Evolutionary conservation across 495 filamentous ascomycete species (phyloP).

Genomic region (Aspergillus campestris): DNA sequence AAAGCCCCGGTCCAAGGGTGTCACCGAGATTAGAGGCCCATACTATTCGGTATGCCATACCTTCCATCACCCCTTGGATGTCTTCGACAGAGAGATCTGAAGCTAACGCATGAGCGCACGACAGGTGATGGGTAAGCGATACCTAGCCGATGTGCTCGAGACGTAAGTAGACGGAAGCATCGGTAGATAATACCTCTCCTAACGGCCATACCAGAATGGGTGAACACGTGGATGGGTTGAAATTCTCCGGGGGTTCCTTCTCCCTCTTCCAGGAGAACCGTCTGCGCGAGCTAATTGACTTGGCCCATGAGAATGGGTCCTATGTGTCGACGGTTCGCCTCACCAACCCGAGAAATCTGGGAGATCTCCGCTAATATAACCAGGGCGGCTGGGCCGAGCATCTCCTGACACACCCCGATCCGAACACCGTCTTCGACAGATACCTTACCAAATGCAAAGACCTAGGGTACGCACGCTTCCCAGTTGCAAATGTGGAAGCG

Average conservation of each 20-base stretch:
- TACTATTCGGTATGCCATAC: conserved; percentile 48
- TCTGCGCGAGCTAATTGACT: conserved; percentile 43
- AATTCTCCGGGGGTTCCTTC: conserved; percentile 53
- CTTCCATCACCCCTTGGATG: no score
- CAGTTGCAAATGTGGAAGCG: neutral
- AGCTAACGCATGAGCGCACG: neutral
- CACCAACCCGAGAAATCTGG: neutral
- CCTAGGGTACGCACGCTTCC: conserved; percentile 24
- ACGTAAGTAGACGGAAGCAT: conserved; percentile 24
- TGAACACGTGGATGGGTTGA: conserved; percentile 46
- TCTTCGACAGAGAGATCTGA: no score
- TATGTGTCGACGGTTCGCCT: conserved; percentile 44
- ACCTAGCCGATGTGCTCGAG: conserved; percentile 44
- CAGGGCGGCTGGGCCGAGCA: conserved; percentile 50
- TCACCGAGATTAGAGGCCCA: conserved; percentile 50
- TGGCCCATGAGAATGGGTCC: conserved; percentile 43
- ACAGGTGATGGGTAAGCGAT: conserved; percentile 44
- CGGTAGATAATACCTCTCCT: neutral
- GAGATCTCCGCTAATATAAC: neutral
- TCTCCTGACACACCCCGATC: conserved; percentile 41
- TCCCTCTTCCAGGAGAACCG: conserved; percentile 40
- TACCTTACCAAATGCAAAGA: conserved; percentile 45
- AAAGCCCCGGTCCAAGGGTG: conserved; percentile 42
- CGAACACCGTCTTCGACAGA: conserved; percentile 36
- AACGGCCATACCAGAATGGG: conserved; percentile 33